Evolutionary conservation across 1,284 basidiomycete genomes (phyloP).

Genomic region (Malassezia japonica): DNA sequence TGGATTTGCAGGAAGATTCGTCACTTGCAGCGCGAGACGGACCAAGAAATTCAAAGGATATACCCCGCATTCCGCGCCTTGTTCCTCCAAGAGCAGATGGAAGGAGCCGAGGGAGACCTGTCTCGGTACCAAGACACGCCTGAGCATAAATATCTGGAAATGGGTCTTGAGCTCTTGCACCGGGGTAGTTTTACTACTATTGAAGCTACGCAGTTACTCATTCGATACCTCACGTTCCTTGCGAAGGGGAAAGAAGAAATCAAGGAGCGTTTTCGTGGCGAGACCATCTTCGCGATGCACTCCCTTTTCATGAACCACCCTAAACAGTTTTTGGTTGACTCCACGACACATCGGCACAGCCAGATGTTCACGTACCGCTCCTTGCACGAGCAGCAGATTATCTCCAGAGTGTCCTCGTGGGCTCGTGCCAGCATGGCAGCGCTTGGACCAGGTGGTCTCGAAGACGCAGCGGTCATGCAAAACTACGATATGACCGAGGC

Average conservation of each 20-base stretch:
- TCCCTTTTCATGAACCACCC: slow-evolving; percentile 61
- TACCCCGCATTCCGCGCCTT: slow-evolving; percentile 15
- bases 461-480: not conserved
- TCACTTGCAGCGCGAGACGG: slow-evolving; percentile 10
- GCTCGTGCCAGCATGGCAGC: slow-evolving; percentile 36
- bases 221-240: not conserved
- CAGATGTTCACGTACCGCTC: slow-evolving; percentile 66
- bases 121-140: not conserved
- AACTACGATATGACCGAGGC: not conserved
- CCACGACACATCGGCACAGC: slow-evolving; percentile 55
- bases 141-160: not conserved
- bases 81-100: slow-evolving; percentile 10
- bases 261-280: slow-evolving; percentile 6
- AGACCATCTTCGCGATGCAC: slow-evolving; percentile 61
- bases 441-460: not conserved
- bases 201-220: not conserved
- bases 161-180: slow-evolving; percentile 3
- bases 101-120: not conserved
- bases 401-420: slow-evolving; percentile 57
- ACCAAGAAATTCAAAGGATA: slow-evolving; percentile 8
- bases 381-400: slow-evolving; percentile 55
- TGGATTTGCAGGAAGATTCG: slow-evolving; percentile 16
- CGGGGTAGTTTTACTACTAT: slow-evolving; percentile 4
- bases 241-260: not conserved
- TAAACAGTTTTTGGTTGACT: slow-evolving; percentile 59